A percentile compares a stretch with the other conserved stretches of the same genome.
Evolutionary conservation across 208 protist species (phyloP).

Genomic region (Acanthamoeba triangularis): DNA sequence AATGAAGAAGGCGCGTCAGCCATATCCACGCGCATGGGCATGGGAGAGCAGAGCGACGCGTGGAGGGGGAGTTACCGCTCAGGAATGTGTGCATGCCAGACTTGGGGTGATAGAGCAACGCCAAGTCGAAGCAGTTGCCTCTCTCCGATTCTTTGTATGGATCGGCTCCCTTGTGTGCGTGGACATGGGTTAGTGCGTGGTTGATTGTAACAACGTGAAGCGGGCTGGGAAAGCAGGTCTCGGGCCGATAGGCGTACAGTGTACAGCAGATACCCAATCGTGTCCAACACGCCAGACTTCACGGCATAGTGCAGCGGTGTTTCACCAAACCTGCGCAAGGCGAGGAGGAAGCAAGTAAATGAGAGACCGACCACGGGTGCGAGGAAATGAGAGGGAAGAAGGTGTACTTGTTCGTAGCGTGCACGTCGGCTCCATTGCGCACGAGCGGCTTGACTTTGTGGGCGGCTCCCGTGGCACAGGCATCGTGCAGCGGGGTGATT

Average conservation of each 20-base stretch:
- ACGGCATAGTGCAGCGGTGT: constrained; percentile 62
- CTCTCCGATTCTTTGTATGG: background rate
- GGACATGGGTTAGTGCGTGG: background rate
- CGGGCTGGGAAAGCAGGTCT: background rate
- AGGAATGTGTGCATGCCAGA: constrained; percentile 17
- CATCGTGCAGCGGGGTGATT: constrained; percentile 64
- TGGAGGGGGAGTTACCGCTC: background rate
- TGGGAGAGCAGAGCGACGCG: background rate
- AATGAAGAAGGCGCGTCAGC: background rate
- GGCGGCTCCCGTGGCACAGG: background rate
- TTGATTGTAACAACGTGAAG: background rate
- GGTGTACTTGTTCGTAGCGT: constrained; percentile 9
- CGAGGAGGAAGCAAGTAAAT: background rate
- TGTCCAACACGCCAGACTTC: background rate
- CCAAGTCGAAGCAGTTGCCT: constrained; percentile 32
- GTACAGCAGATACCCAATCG: constrained; percentile 37
- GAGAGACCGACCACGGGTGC: background rate
- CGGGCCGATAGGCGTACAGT: background rate
- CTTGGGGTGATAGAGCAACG: background rate
- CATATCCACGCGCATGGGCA: background rate
- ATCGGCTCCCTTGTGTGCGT: constrained; percentile 25
- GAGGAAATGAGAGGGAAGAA: too few relatives aligned
- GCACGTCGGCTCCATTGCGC: constrained; percentile 10
- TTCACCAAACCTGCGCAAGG: constrained; percentile 37
- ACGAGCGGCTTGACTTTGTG: constrained; percentile 8